Percentiles rank a stretch among this genome's conserved stretches.
Conservation (phyloP, 345 rosid genomes). For the Garcia nutans region DNA sequence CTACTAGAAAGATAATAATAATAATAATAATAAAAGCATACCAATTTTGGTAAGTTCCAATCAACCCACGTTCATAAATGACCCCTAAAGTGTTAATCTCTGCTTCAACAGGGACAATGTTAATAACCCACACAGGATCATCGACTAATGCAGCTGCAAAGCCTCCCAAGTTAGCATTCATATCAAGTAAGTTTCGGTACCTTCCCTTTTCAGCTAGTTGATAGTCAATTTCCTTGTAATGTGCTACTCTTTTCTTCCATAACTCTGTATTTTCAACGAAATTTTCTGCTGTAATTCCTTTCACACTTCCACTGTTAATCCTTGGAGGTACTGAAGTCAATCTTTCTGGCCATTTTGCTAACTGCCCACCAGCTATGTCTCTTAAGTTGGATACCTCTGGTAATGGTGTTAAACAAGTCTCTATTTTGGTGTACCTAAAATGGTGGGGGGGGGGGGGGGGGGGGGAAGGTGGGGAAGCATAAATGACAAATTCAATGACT, state of each 20-base stretch:
- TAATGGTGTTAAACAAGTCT: constrained; percentile 72
- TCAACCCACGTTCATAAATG: constrained; percentile 79
- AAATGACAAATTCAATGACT: too few species aligned
- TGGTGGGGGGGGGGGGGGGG: too few species aligned
- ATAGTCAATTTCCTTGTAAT: constrained; percentile 66
- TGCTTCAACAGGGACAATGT: constrained; percentile 65
- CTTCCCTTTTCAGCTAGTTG: constrained; percentile 68
- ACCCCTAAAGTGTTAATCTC: constrained; percentile 68
- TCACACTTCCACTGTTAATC: constrained; percentile 49
- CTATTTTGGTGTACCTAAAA: constrained; percentile 85
- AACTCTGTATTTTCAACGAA: constrained; percentile 55
- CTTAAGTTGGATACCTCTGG: constrained; percentile 61
- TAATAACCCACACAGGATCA: constrained; percentile 93
- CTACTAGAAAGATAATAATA: background rate
- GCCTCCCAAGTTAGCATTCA: constrained; percentile 79
- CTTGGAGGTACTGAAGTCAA: constrained; percentile 75
- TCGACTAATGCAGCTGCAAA: constrained; percentile 74
- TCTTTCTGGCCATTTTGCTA: constrained; percentile 81
- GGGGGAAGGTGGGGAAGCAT: too few species aligned
- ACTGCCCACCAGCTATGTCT: constrained; percentile 68
- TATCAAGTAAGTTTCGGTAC: constrained; percentile 85
- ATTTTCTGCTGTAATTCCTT: constrained; percentile 49
- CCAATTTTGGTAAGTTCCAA: constrained; percentile 96
- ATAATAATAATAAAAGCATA: constrained; percentile 21
- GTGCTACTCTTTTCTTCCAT: constrained; percentile 66